phyloP scores from a whole-genome alignment of 805 yeast genomes.

The Kregervanrija pseudodelftensis region DNA sequence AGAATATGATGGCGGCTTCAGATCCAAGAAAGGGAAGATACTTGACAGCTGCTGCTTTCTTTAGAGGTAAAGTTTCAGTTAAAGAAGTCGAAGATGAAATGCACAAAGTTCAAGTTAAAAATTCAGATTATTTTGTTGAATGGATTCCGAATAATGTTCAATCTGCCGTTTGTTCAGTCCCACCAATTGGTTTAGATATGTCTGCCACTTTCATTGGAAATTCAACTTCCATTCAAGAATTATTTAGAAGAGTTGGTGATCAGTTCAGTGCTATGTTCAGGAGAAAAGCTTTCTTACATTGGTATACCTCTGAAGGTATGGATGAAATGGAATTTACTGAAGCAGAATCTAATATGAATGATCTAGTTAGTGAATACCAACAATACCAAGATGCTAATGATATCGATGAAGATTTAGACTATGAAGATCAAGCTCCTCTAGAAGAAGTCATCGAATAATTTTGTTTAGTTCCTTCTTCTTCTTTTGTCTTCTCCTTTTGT shows the following conservation, averaged over 20 bases:
- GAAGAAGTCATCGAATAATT: slow-evolving; percentile 3
- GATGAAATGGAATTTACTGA: slow-evolving; percentile 91
- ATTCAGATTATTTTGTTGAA: slow-evolving; percentile 80
- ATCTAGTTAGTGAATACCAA: slow-evolving; percentile 82
- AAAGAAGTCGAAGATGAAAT: slow-evolving; percentile 94
- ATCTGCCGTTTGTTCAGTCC: slow-evolving; percentile 86
- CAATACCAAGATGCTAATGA: slow-evolving; percentile 82
- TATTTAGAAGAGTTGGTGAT: slow-evolving; percentile 81
- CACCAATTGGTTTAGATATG: slow-evolving; percentile 81
- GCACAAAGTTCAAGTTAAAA: slow-evolving; percentile 75
- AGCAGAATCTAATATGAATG: slow-evolving; percentile 88
- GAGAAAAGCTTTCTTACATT: slow-evolving; percentile 91
- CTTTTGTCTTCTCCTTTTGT: slow-evolving; percentile 1
- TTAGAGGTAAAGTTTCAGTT: slow-evolving; percentile 87
- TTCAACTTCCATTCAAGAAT: slow-evolving; percentile 87
- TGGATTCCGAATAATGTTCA: slow-evolving; percentile 97
- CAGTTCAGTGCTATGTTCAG: slow-evolving; percentile 90
- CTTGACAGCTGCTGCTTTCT: slow-evolving; percentile 88
- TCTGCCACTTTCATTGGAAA: slow-evolving; percentile 91
- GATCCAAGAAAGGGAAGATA: slow-evolving; percentile 89
- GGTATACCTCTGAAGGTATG: slow-evolving; percentile 96
- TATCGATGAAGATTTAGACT: slow-evolving; percentile 70
- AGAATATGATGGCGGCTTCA: slow-evolving; percentile 93
- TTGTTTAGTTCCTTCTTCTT: neutral
- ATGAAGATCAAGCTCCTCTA: slow-evolving; percentile 24